phyloP scores from a whole-genome alignment of 345 rosid species.

The Brassica carinata region DNA sequence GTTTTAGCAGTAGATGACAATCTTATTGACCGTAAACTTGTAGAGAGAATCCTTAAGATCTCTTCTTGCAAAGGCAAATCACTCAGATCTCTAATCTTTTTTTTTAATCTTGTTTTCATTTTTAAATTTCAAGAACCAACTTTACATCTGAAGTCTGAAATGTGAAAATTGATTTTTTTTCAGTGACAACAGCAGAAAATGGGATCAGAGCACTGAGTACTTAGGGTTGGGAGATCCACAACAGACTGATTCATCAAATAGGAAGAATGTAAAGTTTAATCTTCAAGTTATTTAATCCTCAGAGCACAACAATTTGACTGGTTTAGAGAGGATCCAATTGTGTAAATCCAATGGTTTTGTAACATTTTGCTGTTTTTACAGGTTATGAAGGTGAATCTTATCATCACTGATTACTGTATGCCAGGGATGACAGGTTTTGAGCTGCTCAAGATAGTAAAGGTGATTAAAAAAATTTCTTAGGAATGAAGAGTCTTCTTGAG shows the following conservation, averaged over 20 bases:
- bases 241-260: conserved; percentile 10
- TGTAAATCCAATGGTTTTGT: neutral
- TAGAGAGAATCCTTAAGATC: conserved; percentile 64
- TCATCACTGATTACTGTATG: conserved; percentile 92
- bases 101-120: too few species aligned
- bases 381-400: conserved; percentile 67
- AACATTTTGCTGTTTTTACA: conserved; percentile 28
- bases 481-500: neutral
- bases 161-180: too few species aligned
- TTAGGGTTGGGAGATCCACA: conserved; percentile 59
- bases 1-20: conserved; percentile 90
- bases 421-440: conserved; percentile 95
- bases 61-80: conserved; percentile 75
- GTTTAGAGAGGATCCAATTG: neutral
- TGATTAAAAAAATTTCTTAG: neutral
- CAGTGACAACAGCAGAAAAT: conserved; percentile 85
- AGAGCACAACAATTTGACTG: neutral
- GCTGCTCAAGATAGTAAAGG: conserved; percentile 82
- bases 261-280: too few species aligned
- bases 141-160: too few species aligned
- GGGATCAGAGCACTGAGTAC: conserved; percentile 69
- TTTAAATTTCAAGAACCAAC: neutral
- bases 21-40: conserved; percentile 65
- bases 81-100: too few species aligned
- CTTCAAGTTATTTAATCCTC: neutral